Base-by-base conservation (phyloP, 441 rosid genomes). In the Omphalea diandra region DNA sequence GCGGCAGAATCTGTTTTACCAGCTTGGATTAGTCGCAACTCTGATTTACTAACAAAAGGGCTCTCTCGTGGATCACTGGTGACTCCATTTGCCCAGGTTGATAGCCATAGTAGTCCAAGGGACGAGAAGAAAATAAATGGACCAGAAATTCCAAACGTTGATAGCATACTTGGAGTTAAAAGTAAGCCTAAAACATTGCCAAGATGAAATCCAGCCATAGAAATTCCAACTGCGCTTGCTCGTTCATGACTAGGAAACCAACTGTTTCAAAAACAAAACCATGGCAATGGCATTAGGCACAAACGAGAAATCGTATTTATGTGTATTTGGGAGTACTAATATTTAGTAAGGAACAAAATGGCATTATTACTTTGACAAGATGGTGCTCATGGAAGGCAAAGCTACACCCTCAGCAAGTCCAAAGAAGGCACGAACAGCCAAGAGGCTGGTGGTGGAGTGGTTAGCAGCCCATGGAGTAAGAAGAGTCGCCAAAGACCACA, bases 351-450 rank as follows among this genome's bases (percentile, higher is more conserved):
- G 15, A 1, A 44, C 7, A 29, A 7, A 0, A 11, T 32, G 29
- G 22, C n/a, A 46, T 15, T 8, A 67, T 73, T 73, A 93, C 96
- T 95, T 83, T 40, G 97, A 92, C 12, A 84, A 78, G 67, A 95
- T 87, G 41, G 86, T 95, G 83, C 75, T 90, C 97, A 92, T 95
- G 81, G 86, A 85, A 36, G 99, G 97, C 55, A 95, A 54, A 60
- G 99, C 99, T 2, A 95, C 97, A 0, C 98, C 98, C 79, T 94
- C 91, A 9, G 97, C 94, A 0, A 94, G 84, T 35, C 98, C 98
- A 55, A 91, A 90, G 77, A 94, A 90, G 46, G 97, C 86, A 0
- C 98, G 93, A 7, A 83, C 71, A 3, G 91, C 88, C 55, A 91
- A 77, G 53, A 92, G 88, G 47, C 82, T 74, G 59, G 75, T 41